phyloP scores from a whole-genome alignment of 495 filamentous ascomycete species.

The Paragyromitra xinjiangensis region DNA sequence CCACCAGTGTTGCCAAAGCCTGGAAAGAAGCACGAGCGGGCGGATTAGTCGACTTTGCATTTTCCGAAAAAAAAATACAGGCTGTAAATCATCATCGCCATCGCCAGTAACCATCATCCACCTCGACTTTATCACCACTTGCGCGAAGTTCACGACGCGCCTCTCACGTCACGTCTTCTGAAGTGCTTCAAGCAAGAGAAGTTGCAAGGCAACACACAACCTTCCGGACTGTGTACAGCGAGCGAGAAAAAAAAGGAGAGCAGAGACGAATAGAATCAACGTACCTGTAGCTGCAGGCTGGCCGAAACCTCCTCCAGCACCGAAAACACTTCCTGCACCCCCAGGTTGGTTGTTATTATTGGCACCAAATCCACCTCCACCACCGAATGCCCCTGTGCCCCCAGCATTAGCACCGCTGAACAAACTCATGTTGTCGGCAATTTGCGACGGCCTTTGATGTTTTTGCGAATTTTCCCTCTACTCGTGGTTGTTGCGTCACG shows the following conservation, averaged over 20 bases:
- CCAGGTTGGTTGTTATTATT: constrained; percentile 62
- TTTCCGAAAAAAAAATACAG: constrained; percentile 16
- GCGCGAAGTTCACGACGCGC: constrained; percentile 41
- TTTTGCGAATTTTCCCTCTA: constrained; percentile 56
- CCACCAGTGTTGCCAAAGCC: constrained; percentile 57
- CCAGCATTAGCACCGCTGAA: constrained; percentile 60
- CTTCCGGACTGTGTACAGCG: constrained; percentile 42
- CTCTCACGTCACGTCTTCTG: constrained; percentile 40
- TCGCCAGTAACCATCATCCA: constrained; percentile 48
- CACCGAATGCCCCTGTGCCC: constrained; percentile 64
- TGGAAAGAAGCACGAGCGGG: constrained; percentile 53
- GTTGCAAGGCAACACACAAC: constrained; percentile 38
- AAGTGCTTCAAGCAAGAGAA: constrained; percentile 30
- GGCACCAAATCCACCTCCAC: constrained; percentile 68
- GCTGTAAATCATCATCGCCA: constrained; percentile 52
- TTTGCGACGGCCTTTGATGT: constrained; percentile 44
- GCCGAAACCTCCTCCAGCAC: constrained; percentile 68
- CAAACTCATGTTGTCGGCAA: constrained; percentile 60
- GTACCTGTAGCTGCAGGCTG: constrained; percentile 55
- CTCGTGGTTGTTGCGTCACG: constrained; percentile 43
- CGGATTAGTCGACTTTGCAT: constrained; percentile 55
- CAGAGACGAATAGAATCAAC: constrained; percentile 49
- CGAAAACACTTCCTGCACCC: constrained; percentile 62
- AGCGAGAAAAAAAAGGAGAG: constrained; percentile 56
- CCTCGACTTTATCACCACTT: not conserved